Evolutionary conservation across 2,329 filamentous ascomycete species (phyloP), one percentile per base, ranked within the genome.

Genomic region (Epicoccum sorghinum): DNA sequence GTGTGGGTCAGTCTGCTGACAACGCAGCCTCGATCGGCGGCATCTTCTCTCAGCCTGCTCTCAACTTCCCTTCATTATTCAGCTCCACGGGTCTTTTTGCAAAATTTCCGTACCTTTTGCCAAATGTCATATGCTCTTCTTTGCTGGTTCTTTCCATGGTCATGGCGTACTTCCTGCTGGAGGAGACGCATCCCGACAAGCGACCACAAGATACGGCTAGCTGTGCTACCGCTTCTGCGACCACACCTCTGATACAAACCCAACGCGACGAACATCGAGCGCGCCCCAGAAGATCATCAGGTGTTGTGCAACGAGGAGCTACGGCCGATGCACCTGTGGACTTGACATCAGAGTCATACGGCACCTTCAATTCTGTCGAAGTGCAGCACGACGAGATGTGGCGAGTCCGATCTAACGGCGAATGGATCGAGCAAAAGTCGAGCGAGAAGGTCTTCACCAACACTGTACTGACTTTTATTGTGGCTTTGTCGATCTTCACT

Each of bases 171-270:
- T 78, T 96, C 39, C 83, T 93, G 33, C 83, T 98, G 4, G 84
- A 93, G 50, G 93, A 97, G 76, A 97, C 93, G 2, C 92, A 96
- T 71, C 91, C 93, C 6, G 89, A 92, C 62, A 88, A 91, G 83
- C 85, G 89, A 66, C 82, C 84, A 7, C 77, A 75, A 69, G 77
- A 73, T 3, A 64, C 70, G 18, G 67, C 73, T 29, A 72, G 77
- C 45, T 70, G 74, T 49, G 74, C 77, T 53, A 67, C 58, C 10
- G 77, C 68, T 23, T 71, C 75, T 10, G 86, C 87, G 45, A 84
- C 90, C 72, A 92, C 90, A 0, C 89, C 90, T 24, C 81, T 95
- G 50, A 82, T 96, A 30, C 85, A 87, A 57, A 89, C 89, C 6
- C 40, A 18, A 2, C 7, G 8, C 9, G 22, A 13, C 10, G 14